Evolutionary conservation across 2,329 filamentous ascomycete genomes (phyloP), one percentile per base, ranked within the genome.

Genomic region (Massarina eburnea): DNA sequence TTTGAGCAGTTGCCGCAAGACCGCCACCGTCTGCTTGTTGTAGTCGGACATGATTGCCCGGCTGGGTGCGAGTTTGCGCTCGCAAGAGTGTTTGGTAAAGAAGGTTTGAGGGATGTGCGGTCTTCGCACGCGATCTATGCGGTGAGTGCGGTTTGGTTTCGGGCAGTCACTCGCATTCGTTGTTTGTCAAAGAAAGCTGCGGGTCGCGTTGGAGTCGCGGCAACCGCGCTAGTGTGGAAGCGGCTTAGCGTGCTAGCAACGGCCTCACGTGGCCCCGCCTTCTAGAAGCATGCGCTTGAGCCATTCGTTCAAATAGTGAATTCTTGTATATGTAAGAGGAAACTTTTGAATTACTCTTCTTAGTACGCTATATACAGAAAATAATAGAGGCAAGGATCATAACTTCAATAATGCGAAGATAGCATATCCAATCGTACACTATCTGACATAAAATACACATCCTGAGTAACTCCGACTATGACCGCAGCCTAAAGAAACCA

Each of bases 1-100:
- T 46, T 77, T 77, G 38, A 77, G 61, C 41, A 76, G 43, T 45
- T 72, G 65, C 51, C 72, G 71, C 39, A 78, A 64, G 51, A 76
- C 71, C 43, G 70, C 66, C 51, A 78, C 75, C 19, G 75, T 77
- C 35, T 73, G 66, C 48, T 71, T 72, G 56, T 61, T 70, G 64
- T 78, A 78, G 46, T 76, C 73, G 9, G 63, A 45, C 21, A 19
- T 52, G 12, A 24, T 24, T 15, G 30, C 27, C 12, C 27, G 12
- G 27, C 27, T 30, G n/a, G n/a, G n/a, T n/a, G n/a, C 27, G 27
- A 14, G 7, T 4, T 30, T 30, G 27, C 27, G 27, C 27, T 8
- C 9, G n/a, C n/a, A 14, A 14, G 12, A 5, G 12, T 30, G 27
- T 14, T 6, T 14, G 27, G n/a, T 14, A 26, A 14, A 14, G 5